These are phyloP conservation scores for Aegilops speltoides DNA, from an alignment of 176 grass and related monocot species.

Conservation along the genomic window DNA sequence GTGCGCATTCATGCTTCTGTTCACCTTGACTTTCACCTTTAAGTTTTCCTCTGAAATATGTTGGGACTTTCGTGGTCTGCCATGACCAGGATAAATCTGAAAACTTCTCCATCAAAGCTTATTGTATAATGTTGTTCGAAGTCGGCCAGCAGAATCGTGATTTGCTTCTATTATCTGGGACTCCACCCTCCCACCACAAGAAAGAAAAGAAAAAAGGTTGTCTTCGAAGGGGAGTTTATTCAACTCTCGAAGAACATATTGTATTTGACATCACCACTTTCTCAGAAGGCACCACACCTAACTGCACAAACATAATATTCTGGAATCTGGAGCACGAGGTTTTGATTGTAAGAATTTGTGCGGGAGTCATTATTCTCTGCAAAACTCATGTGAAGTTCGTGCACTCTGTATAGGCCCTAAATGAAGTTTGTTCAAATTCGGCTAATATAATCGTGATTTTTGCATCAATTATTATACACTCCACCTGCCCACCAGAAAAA, in stretches of 20 bases:
- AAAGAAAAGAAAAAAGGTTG: slow-evolving; percentile 4
- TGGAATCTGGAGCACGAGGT: background rate
- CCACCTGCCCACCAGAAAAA: background rate
- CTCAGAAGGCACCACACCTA: background rate
- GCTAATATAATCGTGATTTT: too few relatives aligned
- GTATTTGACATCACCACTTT: slow-evolving; percentile 40
- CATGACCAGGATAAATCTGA: background rate
- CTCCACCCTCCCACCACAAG: slow-evolving; percentile 29
- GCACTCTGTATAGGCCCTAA: background rate
- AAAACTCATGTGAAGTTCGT: background rate
- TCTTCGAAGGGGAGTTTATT: background rate
- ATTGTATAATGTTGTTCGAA: slow-evolving; percentile 19
- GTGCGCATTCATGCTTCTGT: background rate
- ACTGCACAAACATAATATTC: too few relatives aligned
- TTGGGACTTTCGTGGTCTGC: background rate
- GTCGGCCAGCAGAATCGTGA: slow-evolving; percentile 41
- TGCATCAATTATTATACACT: background rate
- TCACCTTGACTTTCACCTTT: background rate
- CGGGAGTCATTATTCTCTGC: background rate
- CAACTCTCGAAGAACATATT: slow-evolving; percentile 55
- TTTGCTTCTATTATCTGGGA: background rate
- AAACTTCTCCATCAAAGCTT: background rate
- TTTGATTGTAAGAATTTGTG: background rate
- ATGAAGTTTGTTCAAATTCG: background rate
- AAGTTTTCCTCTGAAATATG: slow-evolving; percentile 5